Conservation (phyloP, 305 asterid species). For the Coffea humblotiana region DNA sequence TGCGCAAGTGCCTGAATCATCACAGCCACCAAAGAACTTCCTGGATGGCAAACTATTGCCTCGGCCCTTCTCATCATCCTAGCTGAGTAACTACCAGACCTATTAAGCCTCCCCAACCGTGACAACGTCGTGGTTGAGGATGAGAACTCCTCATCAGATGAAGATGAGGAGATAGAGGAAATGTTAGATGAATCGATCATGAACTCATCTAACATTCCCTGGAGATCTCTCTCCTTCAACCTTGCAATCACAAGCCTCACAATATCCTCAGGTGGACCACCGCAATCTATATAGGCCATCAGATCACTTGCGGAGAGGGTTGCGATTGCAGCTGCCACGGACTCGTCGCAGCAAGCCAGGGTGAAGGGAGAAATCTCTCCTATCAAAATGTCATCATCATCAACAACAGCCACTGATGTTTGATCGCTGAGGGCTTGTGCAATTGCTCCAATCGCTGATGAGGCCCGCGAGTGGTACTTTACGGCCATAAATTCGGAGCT, state of each 20-base stretch:
- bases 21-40: conserved; percentile 91
- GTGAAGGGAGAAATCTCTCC: conserved; percentile 84
- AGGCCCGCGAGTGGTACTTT: conserved; percentile 60
- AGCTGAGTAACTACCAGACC: conserved; percentile 54
- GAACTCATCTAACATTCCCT: conserved; percentile 58
- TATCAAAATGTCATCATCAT: conserved; percentile 43
- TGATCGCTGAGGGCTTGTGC: conserved; percentile 42
- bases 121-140: conserved; percentile 42
- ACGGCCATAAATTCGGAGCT: conserved; percentile 39
- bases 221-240: conserved; percentile 59
- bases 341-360: conserved; percentile 62
- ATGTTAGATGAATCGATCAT: conserved; percentile 8
- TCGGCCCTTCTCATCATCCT: conserved; percentile 70
- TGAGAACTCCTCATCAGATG: conserved; percentile 54
- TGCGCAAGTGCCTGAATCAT: conserved; percentile 87
- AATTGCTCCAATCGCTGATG: conserved; percentile 44
- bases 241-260: conserved; percentile 52
- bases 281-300: conserved; percentile 76
- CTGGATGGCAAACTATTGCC: conserved; percentile 73
- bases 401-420: conserved; percentile 76
- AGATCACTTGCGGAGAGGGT: conserved; percentile 84
- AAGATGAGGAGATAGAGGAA: conserved; percentile 27
- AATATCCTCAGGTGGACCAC: conserved; percentile 82
- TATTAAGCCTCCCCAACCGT: conserved; percentile 29
- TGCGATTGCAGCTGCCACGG: conserved; percentile 63